Conservation (phyloP, 2,329 filamentous ascomycete genomes). For the Rosellinia necatrix region DNA sequence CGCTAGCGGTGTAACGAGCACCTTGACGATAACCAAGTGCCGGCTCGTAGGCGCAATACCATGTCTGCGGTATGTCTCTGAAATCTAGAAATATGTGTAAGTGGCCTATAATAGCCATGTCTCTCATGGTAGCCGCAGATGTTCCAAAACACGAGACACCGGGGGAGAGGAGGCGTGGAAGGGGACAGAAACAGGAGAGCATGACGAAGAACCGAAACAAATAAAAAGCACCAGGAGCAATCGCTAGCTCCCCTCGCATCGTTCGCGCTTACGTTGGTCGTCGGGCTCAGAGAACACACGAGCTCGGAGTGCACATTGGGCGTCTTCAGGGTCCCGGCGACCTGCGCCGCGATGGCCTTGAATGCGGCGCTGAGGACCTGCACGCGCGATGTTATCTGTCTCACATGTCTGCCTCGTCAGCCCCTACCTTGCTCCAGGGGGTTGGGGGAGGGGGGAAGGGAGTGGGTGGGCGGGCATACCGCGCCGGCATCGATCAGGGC, state of each 20-base stretch:
- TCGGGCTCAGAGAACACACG: conserved; percentile 77
- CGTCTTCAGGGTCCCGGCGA: conserved; percentile 69
- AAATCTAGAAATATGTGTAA: conserved; percentile 63
- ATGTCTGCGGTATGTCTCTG: conserved; percentile 87
- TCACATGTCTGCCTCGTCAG: background rate
- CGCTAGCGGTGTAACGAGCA: conserved; percentile 56
- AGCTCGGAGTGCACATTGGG: conserved; percentile 89
- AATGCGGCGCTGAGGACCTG: conserved; percentile 79
- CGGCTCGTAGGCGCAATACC: conserved; percentile 75
- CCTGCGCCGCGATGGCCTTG: conserved; percentile 71
- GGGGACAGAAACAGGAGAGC: too few relatives aligned
- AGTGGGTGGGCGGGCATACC: conserved; percentile 51
- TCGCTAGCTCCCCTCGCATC: too few relatives aligned
- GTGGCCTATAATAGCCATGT: too few relatives aligned
- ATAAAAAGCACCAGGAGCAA: too few relatives aligned
- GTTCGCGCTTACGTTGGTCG: conserved; percentile 70
- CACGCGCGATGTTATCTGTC: conserved; percentile 69
- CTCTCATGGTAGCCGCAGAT: too few relatives aligned
- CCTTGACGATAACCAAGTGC: conserved; percentile 79
- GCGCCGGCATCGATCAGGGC: conserved; percentile 87
- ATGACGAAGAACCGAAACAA: too few relatives aligned
- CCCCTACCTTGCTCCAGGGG: too few relatives aligned
- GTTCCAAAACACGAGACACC: too few relatives aligned
- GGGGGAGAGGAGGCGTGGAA: too few relatives aligned
- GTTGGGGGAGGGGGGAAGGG: background rate